Base-by-base conservation (phyloP, 768 basidiomycete species). In the Postia placenta region DNA sequence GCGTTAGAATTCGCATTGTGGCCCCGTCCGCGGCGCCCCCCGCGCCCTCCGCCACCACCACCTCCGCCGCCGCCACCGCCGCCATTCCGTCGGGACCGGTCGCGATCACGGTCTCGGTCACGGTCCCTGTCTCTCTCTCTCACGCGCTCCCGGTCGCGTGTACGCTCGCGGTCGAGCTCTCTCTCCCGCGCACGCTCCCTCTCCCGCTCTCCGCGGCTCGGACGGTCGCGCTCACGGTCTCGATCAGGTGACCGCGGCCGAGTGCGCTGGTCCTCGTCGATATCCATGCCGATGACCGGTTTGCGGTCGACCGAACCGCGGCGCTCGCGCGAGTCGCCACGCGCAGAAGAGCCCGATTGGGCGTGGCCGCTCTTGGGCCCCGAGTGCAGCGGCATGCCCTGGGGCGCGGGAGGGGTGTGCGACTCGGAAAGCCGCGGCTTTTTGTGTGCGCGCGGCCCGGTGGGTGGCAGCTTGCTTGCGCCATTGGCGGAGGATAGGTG, bases 371-470 rank as follows among this genome's bases (percentile, higher is more conserved):
- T 43, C 52, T 57, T 15, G 53, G 33, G 19, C 45, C 56, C 15
- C 38, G 58, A 12, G 48, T 45, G 46, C 14, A 48, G 22, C 14
- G 53, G 42, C n/a, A 39, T 17, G 23, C 33, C 42, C 30, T 51
- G 45, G 25, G 52, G 42, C 14, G 56, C 44, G 20, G 59, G 56
- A 7, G 50, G 48, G 1, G 50, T 48, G 12, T 55, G 59, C n/a
- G 56, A 36, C 50, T 86, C 85, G 11, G 85, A 81, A 4, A 89
- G 67, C 11, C 89, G 82, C 14, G 80, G 81, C 59, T 85, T 87
- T 72, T 92, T 92, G 65, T 86, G 74, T 22, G 85, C 84, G 47
- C 89, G 79, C 2, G 89, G 89, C 11, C 81, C 89, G 0, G 87
- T 92, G 0, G 89, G 89, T 5, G 79, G 83, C 2, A 69, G 72